Conservation (phyloP, 2,329 filamentous ascomycete species). For the Aureobasidium leucospermi region DNA sequence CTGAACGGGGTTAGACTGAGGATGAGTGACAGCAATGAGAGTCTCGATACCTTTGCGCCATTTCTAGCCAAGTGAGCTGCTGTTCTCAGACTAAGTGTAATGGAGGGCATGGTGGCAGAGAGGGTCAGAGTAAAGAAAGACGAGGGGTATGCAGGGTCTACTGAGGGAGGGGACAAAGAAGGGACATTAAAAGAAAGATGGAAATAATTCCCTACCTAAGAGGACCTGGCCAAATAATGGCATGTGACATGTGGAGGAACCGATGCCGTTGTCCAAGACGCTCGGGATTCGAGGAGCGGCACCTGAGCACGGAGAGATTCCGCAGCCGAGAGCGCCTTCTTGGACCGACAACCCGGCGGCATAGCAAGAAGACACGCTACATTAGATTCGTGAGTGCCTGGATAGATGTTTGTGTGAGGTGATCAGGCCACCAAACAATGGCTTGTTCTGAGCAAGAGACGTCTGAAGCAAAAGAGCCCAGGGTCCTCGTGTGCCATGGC, state of each 20-base stretch:
- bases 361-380: background rate
- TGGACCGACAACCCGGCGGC: background rate
- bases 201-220: background rate
- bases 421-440: background rate
- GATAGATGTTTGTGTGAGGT: too few species aligned
- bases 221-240: background rate
- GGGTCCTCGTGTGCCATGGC: background rate
- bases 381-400: too few species aligned
- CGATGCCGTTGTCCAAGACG: conserved; percentile 7
- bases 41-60: conserved; percentile 16
- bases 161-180: background rate
- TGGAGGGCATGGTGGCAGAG: conserved; percentile 12
- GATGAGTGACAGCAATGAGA: background rate
- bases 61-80: conserved; percentile 18
- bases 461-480: background rate
- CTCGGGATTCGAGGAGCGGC: background rate
- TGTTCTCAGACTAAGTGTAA: conserved; percentile 19
- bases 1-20: conserved; percentile 10
- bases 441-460: background rate
- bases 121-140: background rate
- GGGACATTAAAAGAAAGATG: background rate
- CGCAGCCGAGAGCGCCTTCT: background rate
- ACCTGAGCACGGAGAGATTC: conserved; percentile 1
- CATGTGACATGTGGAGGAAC: conserved; percentile 14
- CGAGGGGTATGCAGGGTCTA: background rate